A percentile compares a stretch with the other conserved stretches of the same genome.
phyloP scores from a whole-genome alignment of 441 rosid species.

The Cnidoscolus chayamansa region DNA sequence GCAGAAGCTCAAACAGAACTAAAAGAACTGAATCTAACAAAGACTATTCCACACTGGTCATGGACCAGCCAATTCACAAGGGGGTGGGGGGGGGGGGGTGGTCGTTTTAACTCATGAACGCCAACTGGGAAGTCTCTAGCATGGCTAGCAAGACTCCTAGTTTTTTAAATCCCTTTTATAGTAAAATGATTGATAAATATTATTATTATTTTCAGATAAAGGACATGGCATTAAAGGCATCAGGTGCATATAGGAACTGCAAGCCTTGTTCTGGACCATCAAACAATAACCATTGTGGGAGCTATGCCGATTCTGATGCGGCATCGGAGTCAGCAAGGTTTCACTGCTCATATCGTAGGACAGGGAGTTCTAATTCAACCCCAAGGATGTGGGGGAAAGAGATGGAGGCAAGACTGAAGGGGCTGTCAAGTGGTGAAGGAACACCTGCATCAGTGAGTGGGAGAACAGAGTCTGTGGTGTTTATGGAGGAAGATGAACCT shows the following conservation, averaged over 20 bases:
- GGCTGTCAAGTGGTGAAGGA: conserved; percentile 78
- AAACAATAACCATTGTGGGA: conserved; percentile 42
- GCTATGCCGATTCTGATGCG: conserved; percentile 53
- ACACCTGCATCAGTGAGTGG: conserved; percentile 79
- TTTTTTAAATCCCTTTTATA: neutral
- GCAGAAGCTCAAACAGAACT: no score
- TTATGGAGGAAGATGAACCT: conserved; percentile 79
- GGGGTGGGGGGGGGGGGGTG: no score
- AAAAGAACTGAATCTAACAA: no score
- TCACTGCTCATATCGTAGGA: conserved; percentile 60
- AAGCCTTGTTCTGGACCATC: conserved; percentile 81
- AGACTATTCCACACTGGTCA: no score
- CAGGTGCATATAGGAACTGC: conserved; percentile 80
- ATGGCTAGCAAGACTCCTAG: neutral
- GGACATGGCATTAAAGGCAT: conserved; percentile 84
- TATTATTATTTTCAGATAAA: conserved; percentile 48
- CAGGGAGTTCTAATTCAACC: conserved; percentile 58
- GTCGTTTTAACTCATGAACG: no score
- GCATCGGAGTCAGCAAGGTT: conserved; percentile 63
- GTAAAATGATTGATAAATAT: conserved; percentile 9
- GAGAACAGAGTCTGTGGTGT: conserved; percentile 60
- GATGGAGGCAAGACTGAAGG: conserved; percentile 70
- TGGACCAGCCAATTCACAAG: no score
- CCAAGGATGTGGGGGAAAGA: conserved; percentile 68
- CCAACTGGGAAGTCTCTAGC: no score